These are phyloP conservation scores for Atalantia buxifolia DNA, from an alignment of 345 rosid species.

Conservation along the genomic window DNA sequence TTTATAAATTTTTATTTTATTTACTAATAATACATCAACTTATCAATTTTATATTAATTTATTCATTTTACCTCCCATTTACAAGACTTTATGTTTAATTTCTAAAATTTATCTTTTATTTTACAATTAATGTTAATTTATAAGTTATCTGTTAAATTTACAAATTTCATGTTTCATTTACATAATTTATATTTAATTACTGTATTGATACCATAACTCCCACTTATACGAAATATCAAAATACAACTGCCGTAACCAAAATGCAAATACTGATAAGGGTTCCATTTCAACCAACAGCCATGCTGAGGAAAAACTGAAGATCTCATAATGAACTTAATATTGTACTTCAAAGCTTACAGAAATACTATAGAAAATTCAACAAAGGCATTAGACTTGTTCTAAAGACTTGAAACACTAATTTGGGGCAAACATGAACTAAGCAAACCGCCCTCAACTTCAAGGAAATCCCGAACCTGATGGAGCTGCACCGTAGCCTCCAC, in stretches of 20 bases:
- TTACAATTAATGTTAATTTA: too few relatives aligned
- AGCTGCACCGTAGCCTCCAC: conserved; percentile 52
- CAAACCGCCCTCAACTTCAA: conserved; percentile 22
- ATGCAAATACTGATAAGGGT: not conserved
- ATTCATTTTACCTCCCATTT: too few relatives aligned
- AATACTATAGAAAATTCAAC: not conserved
- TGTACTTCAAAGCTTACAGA: conserved; percentile 6
- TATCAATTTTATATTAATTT: too few relatives aligned
- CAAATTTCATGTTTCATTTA: too few relatives aligned
- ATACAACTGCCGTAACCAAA: not conserved
- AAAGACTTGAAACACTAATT: not conserved
- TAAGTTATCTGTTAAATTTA: rapidly evolving
- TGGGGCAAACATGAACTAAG: not conserved
- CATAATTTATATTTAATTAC: too few relatives aligned
- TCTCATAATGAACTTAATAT: conserved; percentile 7
- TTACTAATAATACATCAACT: too few relatives aligned
- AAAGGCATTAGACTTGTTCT: conserved; percentile 5
- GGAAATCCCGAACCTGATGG: conserved; percentile 49
- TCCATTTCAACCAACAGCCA: not conserved
- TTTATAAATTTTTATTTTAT: too few relatives aligned
- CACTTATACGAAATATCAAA: too few relatives aligned
- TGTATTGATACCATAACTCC: too few relatives aligned
- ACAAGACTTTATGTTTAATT: too few relatives aligned
- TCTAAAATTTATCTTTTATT: too few relatives aligned
- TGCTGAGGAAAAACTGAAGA: conserved; percentile 3